Percentiles rank a stretch among this genome's conserved stretches.
These are phyloP conservation scores for Papiliotrema terrestris DNA, from an alignment of 1,284 basidiomycete genomes.

Conservation along the genomic window DNA sequence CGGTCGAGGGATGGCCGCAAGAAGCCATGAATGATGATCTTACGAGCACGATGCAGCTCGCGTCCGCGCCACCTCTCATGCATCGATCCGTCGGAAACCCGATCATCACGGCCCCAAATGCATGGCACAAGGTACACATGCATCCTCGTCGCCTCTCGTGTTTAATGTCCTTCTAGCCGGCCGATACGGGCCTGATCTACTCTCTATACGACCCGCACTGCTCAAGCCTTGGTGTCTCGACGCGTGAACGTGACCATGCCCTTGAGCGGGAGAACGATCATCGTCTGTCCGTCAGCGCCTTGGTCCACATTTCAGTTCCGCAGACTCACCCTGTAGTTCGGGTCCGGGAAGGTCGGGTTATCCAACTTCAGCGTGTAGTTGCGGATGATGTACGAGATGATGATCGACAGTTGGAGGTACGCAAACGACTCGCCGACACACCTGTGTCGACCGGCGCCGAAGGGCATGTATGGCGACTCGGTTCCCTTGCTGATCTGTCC, in stretches of 20 bases:
- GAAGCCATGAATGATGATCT: too few relatives aligned
- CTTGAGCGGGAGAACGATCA: constrained; percentile 63
- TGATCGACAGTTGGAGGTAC: constrained; percentile 84
- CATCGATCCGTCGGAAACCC: too few relatives aligned
- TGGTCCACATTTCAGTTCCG: neutral
- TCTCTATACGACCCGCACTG: too few relatives aligned
- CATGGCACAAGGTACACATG: too few relatives aligned
- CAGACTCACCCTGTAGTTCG: constrained; percentile 80
- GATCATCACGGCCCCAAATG: too few relatives aligned
- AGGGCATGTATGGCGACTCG: constrained; percentile 87
- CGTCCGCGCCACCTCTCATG: too few relatives aligned
- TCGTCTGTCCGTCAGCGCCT: constrained; percentile 52
- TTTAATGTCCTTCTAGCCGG: too few relatives aligned
- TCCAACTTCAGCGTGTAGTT: constrained; percentile 70
- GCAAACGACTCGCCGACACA: constrained; percentile 66
- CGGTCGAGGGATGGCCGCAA: too few relatives aligned
- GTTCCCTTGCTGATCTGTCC: constrained; percentile 90
- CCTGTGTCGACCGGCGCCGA: constrained; percentile 92
- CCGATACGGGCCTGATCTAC: too few relatives aligned
- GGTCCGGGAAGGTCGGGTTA: constrained; percentile 61
- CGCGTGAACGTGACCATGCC: constrained; percentile 28
- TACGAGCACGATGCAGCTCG: too few relatives aligned
- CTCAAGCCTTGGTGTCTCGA: neutral
- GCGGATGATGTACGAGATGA: constrained; percentile 76
- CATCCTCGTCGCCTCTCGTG: too few relatives aligned